These are phyloP conservation scores for Collybia mongolica DNA, from an alignment of 768 basidiomycete genomes.

Conservation along the genomic window DNA sequence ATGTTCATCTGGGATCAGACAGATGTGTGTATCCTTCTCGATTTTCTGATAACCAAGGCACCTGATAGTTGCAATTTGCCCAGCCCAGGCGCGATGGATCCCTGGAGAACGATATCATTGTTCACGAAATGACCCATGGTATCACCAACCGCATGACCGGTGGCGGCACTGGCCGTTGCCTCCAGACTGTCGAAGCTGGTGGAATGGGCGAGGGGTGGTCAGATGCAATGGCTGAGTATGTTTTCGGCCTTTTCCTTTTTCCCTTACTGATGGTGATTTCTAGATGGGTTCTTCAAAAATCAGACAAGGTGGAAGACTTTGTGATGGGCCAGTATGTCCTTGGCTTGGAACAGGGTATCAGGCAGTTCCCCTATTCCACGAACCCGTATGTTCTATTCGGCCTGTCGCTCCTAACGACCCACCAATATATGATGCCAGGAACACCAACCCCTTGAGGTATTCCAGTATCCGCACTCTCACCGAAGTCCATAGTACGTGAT, in stretches of 20 bases:
- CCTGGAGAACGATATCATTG: conserved; percentile 57
- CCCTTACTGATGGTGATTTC: not conserved
- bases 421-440: conserved; percentile 15
- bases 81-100: conserved; percentile 57
- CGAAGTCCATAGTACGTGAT: conserved; percentile 43
- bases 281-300: conserved; percentile 42
- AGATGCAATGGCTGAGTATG: conserved; percentile 47
- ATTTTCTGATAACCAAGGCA: too few species aligned
- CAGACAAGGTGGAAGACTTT: conserved; percentile 31
- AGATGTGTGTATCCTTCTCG: not conserved
- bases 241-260: not conserved
- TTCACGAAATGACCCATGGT: conserved; percentile 51
- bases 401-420: not conserved
- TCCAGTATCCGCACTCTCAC: conserved; percentile 33
- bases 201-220: conserved; percentile 73
- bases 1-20: conserved; percentile 21
- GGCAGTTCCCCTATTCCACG: conserved; percentile 57
- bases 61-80: too few species aligned
- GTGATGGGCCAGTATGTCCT: conserved; percentile 49
- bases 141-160: conserved; percentile 50
- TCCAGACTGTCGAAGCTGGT: conserved; percentile 61
- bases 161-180: conserved; percentile 57
- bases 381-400: conserved; percentile 26
- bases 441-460: conserved; percentile 43
- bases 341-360: conserved; percentile 47